Evolutionary conservation across 805 yeast genomes (phyloP), one percentile per base, ranked within the genome.

Genomic region (Schizosaccharomyces osmophilus): DNA sequence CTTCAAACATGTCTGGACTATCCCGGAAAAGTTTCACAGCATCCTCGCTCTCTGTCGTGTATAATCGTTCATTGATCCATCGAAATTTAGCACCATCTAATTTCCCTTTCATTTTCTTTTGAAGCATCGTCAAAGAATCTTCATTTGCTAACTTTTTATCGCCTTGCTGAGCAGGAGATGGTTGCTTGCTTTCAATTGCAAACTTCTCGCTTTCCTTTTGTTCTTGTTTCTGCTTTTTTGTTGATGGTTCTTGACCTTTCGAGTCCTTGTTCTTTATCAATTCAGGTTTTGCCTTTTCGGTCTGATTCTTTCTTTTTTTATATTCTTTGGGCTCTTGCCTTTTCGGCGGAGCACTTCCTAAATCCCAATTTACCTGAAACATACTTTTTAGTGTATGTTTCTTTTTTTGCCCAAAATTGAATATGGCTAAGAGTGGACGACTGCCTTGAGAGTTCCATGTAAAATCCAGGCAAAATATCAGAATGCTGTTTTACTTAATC

Each of bases 21-120:
- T 83, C 80, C 62, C 79, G 74, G 54, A 93, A 81, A 64, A 93
- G 73, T 29, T 77, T 74, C 32, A 87, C 73, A 0, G 98, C 97
- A 26, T 80, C 80, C 5, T 79, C 81, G 0, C 97, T 89, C 0
- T 82, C 73, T 45, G 82, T 83, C 0, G 97, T 93, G 69, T 93
- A 93, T n/a, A 93, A 75, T 69, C 90, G 95, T 72, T 93, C 98
- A 70, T 93, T 93, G 69, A 93, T 93, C 97, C 97, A 93, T 71
- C 99, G 78, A 74, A 93, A 93, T 66, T 98, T 76, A 0, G 97
- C 87, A 0, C 99, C 99, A 1, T 94, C 81, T 54, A 93, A 78
- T 70, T 93, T 93, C 58, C 86, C 87, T 82, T 87, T 81, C 97
- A 93, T 90, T 69, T 93, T 93, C 68, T 85, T 85, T 72, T 93